Evolutionary conservation across 495 filamentous ascomycete species (phyloP).

Genomic region (Penicillium taxi): DNA sequence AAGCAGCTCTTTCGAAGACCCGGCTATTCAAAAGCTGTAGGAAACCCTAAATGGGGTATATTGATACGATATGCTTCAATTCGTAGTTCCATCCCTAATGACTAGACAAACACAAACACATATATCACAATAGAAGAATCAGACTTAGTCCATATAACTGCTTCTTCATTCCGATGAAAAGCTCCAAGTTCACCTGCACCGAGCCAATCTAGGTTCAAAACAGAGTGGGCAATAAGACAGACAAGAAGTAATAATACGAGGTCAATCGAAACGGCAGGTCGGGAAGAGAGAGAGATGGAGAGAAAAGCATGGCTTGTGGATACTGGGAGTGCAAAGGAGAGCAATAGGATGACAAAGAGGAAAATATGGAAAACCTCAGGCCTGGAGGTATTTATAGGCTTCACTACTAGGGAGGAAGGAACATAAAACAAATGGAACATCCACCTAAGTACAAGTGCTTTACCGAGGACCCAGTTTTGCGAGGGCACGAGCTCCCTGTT

Average conservation of each 20-base stretch:
- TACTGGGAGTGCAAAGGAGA: constrained; percentile 17
- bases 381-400: no score
- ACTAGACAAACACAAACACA: no score
- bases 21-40: no score
- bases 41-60: no score
- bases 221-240: constrained; percentile 17
- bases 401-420: no score
- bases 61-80: no score
- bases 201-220: constrained; percentile 25
- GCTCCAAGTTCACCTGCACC: constrained; percentile 18
- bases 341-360: constrained; percentile 9
- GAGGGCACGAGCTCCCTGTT: constrained; percentile 77
- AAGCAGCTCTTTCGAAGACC: no score
- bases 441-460: constrained; percentile 20
- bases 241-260: constrained; percentile 13
- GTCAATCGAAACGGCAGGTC: constrained; percentile 18
- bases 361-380: constrained; percentile 11
- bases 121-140: no score
- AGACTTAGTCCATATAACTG: constrained; percentile 11
- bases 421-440: constrained; percentile 7
- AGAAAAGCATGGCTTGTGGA: constrained; percentile 17
- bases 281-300: constrained; percentile 5
- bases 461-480: constrained; percentile 84
- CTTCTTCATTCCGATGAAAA: constrained; percentile 21
- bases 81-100: no score